Conservation (phyloP, 108 stramenopile genomes). For the Seminavis robusta region DNA sequence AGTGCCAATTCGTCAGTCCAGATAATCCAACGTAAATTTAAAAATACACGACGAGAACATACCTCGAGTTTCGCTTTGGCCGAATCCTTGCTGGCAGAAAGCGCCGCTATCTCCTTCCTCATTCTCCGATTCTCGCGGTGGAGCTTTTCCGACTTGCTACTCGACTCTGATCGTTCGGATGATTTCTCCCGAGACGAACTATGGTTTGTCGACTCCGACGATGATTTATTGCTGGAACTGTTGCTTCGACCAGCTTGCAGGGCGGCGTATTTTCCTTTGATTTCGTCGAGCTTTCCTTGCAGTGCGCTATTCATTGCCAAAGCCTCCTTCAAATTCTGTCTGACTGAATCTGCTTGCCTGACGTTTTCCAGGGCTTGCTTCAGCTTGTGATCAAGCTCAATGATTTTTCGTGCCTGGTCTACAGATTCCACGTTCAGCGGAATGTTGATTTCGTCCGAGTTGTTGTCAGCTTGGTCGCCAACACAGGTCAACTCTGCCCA, state of each 20-base stretch:
- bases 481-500: conserved; percentile 56
- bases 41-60: no score
- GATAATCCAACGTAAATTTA: neutral
- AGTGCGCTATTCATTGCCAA: conserved; percentile 66
- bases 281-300: conserved; percentile 63
- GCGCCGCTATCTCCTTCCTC: conserved; percentile 70
- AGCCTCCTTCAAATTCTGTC: conserved; percentile 62
- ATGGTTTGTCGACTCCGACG: neutral
- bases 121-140: conserved; percentile 55
- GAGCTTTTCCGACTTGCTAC: conserved; percentile 54
- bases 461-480: neutral
- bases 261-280: conserved; percentile 64
- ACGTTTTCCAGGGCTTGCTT: conserved; percentile 82
- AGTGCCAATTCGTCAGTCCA: neutral
- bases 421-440: neutral
- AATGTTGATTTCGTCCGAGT: neutral
- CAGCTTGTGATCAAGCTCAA: conserved; percentile 76
- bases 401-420: conserved; percentile 13
- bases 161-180: conserved; percentile 8
- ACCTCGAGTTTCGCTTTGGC: conserved; percentile 77
- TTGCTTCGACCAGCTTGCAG: conserved; percentile 39
- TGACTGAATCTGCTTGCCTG: conserved; percentile 58
- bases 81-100: conserved; percentile 63
- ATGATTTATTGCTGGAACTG: neutral
- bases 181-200: neutral